Conservation (phyloP, 106 monocot genomes). For the Allium sativum region DNA sequence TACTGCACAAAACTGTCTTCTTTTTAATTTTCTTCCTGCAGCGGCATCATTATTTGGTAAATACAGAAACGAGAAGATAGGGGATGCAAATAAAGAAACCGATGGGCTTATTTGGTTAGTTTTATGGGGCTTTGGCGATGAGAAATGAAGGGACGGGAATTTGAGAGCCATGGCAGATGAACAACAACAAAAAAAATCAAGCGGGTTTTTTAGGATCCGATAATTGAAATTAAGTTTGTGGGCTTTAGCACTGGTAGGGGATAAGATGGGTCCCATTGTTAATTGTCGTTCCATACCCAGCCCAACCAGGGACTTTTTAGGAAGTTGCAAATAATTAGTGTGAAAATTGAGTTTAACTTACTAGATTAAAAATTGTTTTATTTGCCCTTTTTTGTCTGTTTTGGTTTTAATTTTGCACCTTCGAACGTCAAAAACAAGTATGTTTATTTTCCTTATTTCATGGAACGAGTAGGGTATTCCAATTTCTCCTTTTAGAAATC, state of each 20-base stretch:
- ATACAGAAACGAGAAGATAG: not conserved
- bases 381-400: too few species aligned
- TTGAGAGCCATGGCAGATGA: not conserved
- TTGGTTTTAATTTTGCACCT: too few species aligned
- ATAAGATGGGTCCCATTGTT: slow-evolving; percentile 1
- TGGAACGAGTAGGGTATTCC: too few species aligned
- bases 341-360: too few species aligned
- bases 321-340: too few species aligned
- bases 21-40: too few species aligned
- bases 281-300: not conserved
- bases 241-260: not conserved
- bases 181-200: not conserved
- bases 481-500: too few species aligned
- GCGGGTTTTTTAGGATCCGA: not conserved
- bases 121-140: not conserved
- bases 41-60: too few species aligned
- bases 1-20: not conserved
- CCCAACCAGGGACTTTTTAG: too few species aligned
- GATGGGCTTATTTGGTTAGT: not conserved
- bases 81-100: not conserved
- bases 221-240: not conserved
- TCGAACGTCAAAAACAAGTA: too few species aligned
- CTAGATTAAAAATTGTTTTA: too few species aligned
- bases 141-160: not conserved
- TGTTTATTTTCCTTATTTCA: too few species aligned